phyloP scores from a whole-genome alignment of 2,329 filamentous ascomycete genomes.

The Cytospora leucostoma region DNA sequence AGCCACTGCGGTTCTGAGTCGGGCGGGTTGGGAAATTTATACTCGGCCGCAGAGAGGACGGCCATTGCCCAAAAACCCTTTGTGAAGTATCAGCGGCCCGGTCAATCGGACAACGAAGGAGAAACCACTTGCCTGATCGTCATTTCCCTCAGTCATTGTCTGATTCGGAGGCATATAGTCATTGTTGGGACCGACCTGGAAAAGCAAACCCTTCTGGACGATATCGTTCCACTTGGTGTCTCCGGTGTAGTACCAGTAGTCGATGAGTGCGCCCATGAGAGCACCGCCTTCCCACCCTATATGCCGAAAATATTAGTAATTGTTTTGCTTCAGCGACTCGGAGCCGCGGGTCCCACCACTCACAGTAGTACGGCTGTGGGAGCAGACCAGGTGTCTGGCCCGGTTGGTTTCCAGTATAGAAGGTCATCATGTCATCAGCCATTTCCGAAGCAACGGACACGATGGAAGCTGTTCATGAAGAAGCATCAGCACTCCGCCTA shows the following conservation, averaged over 20 bases:
- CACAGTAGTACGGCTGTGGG: conserved; percentile 57
- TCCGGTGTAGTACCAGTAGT: conserved; percentile 84
- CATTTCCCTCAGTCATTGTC: conserved; percentile 66
- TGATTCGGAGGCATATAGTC: conserved; percentile 76
- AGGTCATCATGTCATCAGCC: conserved; percentile 52
- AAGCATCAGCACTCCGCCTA: background rate
- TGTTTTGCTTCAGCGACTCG: background rate
- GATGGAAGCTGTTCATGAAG: conserved; percentile 49
- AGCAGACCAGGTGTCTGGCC: conserved; percentile 54
- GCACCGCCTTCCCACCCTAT: conserved; percentile 74
- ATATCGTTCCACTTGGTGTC: conserved; percentile 71
- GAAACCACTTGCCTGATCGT: conserved; percentile 53
- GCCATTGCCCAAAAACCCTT: conserved; percentile 67
- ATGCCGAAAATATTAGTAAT: conserved; percentile 6
- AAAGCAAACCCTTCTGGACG: conserved; percentile 67
- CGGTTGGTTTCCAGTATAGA: conserved; percentile 51
- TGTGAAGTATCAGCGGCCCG: background rate
- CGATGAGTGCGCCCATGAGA: conserved; percentile 70
- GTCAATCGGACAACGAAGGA: no score
- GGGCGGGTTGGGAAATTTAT: conserved; percentile 61
- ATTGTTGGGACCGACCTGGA: conserved; percentile 68
- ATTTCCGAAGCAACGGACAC: conserved; percentile 51
- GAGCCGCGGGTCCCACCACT: conserved; percentile 30
- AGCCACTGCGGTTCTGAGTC: conserved; percentile 61
- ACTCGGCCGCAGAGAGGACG: conserved; percentile 67